phyloP scores from a whole-genome alignment of 192 early-diverging fungal genomes.

The Phlyctochytrium bullatum region DNA sequence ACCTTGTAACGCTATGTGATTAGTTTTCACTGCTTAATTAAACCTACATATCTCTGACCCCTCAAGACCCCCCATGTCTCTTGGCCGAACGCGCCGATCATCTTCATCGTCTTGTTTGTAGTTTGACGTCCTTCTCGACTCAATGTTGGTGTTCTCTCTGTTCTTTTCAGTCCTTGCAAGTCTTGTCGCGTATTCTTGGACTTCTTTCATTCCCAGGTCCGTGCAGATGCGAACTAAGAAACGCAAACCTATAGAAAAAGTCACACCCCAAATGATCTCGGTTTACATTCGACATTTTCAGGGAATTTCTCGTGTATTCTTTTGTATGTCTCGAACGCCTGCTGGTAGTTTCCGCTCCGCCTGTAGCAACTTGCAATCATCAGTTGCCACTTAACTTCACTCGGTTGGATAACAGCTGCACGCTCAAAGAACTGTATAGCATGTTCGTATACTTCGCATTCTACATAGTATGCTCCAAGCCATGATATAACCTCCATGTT shows the following conservation, averaged over 20 bases:
- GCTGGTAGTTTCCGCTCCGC: conserved; percentile 54
- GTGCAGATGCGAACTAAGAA: conserved; percentile 60
- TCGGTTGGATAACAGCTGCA: conserved; percentile 47
- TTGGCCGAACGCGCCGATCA: neutral
- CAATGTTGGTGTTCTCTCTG: conserved; percentile 12
- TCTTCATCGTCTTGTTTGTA: neutral
- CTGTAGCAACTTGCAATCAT: conserved; percentile 58
- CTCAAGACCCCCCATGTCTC: neutral
- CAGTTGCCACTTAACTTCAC: conserved; percentile 56
- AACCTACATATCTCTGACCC: too few species aligned
- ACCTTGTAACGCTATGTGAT: too few species aligned
- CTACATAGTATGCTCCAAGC: conserved; percentile 63
- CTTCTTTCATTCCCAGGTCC: conserved; percentile 60
- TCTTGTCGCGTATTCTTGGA: conserved; percentile 50
- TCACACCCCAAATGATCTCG: too few species aligned
- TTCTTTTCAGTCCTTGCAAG: conserved; percentile 44
- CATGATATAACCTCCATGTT: conserved; percentile 56
- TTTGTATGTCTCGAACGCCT: conserved; percentile 56
- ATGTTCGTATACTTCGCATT: conserved; percentile 61
- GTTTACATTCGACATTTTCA: conserved; percentile 57
- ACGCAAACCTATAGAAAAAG: conserved; percentile 40
- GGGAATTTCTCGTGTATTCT: conserved; percentile 53
- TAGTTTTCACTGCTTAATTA: too few species aligned
- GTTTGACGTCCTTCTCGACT: neutral
- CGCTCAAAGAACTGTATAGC: conserved; percentile 59